Evolutionary conservation across 2,329 filamentous ascomycete species (phyloP), one percentile per base, ranked within the genome.

Genomic region (Massarina eburnea): DNA sequence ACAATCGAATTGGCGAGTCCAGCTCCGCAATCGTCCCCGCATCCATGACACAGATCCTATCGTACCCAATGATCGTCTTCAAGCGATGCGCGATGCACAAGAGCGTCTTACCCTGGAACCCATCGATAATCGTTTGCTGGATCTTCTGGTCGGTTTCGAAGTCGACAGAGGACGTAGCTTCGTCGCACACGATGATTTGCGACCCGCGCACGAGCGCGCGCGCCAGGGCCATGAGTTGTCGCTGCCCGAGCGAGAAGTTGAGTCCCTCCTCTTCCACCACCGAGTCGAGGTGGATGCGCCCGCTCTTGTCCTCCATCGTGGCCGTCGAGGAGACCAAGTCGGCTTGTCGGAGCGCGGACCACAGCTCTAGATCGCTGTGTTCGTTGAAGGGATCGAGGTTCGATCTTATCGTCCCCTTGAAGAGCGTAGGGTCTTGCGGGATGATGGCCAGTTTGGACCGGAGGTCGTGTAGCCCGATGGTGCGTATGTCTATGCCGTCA

Each of bases 101-200:
- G 41, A 97, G 72, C 3, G 91, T 96, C 76, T 87, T 89, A 48
- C 90, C 91, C 41, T 81, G 79, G 76, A 96, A 96, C 0, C 84
- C 91, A 1, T 80, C 79, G 0, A 88, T 86, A 71, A 96, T 96
- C 3, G 91, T 95, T 46, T 79, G 77, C 71, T 97, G 92, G 66
- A 97, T 96, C 79, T 94, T 95, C 71, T 90, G 86, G 66, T 99
- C 94, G 3, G 92, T 97, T 66, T 96, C 92, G 77, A 96, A 94
- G 70, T 97, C 92, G 7, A 97, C 91, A 0, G 83, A 88, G 1
- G 86, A 90, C 0, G 94, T 99, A 1, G 94, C 94, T 71, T 99
- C 94, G 74, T 99, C 94, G 71, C 92, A 96, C 39, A 99, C 86
- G 59, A 97, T 96, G 71, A 97, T 96, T 58, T 88, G 89, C 1